Evolutionary conservation across 805 yeast genomes (phyloP), one percentile per base, ranked within the genome.

Genomic region (Wickerhamiella alocasiicola): DNA sequence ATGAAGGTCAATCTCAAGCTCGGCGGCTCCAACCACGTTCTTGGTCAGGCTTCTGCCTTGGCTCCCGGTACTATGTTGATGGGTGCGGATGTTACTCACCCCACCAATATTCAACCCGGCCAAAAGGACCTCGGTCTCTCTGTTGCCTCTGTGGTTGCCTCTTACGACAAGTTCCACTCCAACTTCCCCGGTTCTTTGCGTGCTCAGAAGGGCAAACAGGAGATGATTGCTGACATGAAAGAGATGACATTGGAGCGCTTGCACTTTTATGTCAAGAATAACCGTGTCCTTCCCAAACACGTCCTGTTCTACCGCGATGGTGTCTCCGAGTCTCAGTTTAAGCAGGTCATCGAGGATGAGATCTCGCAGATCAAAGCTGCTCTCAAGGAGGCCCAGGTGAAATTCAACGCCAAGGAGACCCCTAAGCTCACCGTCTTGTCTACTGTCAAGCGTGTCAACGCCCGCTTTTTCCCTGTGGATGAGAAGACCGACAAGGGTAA

Each of bases 1-100:
- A 37, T 37, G 41, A 37, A 37, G 41, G 41, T 37, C n/a, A 37
- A 37, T 24, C 35, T 37, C 29, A 37, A 37, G 35, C 35, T 37
- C 13, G 41, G 41, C 24, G 41, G 41, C 7, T 37, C 41, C 12
- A 37, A 37, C 41, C 41, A 37, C 29, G 41, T 37, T 6, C 30
- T 37, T 7, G 41, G 41, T 16, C 18, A 19, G n/a, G 31, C 17
- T 11, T 31, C 41, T 11, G 41, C 28, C 3, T 27, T 37, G 11
- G 35, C 41, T 13, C 28, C 32, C 9, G 41, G 30, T 15, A 37
- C 41, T 9, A 37, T 37, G 41, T 28, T 37, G 12, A 37, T 37
- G 41, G 41, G 41, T 25, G 41, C 41, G 17, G 41, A 37, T 18
- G 41, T 37, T 18, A 37, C 41, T 16, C 41, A 37, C 30, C 31